Evolutionary conservation across 208 protist species (phyloP), one percentile per base, ranked within the genome.

Genomic region (Naegleria gruberi): DNA sequence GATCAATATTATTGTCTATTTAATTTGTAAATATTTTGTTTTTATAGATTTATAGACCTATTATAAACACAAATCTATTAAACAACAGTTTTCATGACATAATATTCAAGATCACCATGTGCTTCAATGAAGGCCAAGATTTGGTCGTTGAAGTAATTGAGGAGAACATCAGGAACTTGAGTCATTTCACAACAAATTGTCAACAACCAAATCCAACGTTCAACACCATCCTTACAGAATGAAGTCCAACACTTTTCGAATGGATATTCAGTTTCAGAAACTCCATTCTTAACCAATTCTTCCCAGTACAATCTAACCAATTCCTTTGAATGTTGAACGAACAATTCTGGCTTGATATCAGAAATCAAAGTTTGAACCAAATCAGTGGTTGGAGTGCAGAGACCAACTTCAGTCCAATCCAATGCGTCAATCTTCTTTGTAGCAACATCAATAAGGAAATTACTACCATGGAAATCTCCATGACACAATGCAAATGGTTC

Each of bases 391-490:
- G 90, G 90, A 19, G 91, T 19, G 90, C 90, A 91, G 10, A 89
- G 7, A 8, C 90, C 90, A 42, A 91, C 90, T 44, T 91, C 89
- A 42, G 83, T 88, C 90, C 90, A 91, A 91, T 91, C 90, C 82
- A 17, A 91, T 12, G 10, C 4, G 12, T 90, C 15, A 23, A 91
- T 12, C 12, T 51, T 51, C 12, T 17, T 17, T 44, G 41, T 90
- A 45, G 4, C 47, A 43, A 4, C 4, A 89, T 89, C 42, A 37
- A 41, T 19, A 57, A 91, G 92, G 90, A 91, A 90, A 46, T 91
- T 91, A 40, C 46, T 44, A 15, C 74, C 43, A 45, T 91, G 90
- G 12, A 88, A 91, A 82, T 91, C 90, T 17, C 90, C 90, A 45
- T 91, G 90, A 77, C 89, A 92, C 8, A 91, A 45, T 12, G 90